A percentile compares a stretch with the other conserved stretches of the same genome.
Conservation (phyloP, 208 protist species). For the Trypanosomatidae sp. region DNA sequence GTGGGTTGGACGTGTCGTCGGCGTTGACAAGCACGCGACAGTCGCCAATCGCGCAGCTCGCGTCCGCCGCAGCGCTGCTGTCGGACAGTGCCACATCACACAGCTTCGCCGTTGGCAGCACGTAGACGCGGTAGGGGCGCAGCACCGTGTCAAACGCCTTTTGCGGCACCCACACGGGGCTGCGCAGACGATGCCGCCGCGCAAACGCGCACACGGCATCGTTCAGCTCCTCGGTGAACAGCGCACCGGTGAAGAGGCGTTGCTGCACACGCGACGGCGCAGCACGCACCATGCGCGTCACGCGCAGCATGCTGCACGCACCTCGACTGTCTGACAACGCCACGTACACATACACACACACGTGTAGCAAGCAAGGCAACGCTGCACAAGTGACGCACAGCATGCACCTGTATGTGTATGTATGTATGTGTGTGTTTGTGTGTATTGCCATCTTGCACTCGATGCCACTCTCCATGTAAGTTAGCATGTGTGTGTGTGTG, state of each 20-base stretch:
- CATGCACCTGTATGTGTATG: neutral
- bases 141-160: conserved; percentile 18
- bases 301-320: too few relatives aligned
- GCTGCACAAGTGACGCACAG: neutral
- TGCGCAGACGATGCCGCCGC: conserved; percentile 24
- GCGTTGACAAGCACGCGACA: conserved; percentile 61
- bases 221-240: conserved; percentile 59
- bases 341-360: too few relatives aligned
- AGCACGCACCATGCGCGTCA: too few relatives aligned
- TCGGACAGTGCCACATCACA: conserved; percentile 32
- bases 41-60: conserved; percentile 9
- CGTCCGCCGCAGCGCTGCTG: conserved; percentile 5
- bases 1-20: conserved; percentile 38
- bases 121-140: conserved; percentile 14
- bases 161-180: conserved; percentile 57
- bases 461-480: neutral
- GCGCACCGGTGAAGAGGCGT: conserved; percentile 56
- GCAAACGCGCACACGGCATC: conserved; percentile 37
- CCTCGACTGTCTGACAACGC: too few relatives aligned
- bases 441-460: too few relatives aligned
- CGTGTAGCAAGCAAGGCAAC: too few relatives aligned
- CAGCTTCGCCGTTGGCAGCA: conserved; percentile 49
- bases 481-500: neutral
- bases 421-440: too few relatives aligned
- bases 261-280: too few relatives aligned